Evolutionary conservation across 2,329 filamentous ascomycete species (phyloP), one percentile per base, ranked within the genome.

Genomic region (Pestalotiopsis sp.): DNA sequence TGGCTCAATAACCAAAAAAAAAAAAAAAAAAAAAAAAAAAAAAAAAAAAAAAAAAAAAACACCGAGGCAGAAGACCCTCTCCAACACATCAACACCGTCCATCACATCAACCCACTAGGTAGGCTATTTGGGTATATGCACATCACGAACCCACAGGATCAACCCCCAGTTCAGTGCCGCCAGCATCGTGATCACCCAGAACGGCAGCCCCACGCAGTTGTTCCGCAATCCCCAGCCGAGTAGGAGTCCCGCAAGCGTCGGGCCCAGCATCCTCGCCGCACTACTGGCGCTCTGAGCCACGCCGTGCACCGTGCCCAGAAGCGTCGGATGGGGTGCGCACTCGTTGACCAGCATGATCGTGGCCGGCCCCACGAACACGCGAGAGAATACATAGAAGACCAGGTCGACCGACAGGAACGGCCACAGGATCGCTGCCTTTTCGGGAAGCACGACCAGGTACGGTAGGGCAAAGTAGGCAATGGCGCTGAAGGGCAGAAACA

Each of bases 261-360:
- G 61, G 2, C 61, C 61, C 10, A 64, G 38, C 39, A 55, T 52
- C 22, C 61, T 14, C 20, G 61, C 61, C 61, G 38, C 35, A 26
- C 61, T 64, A 35, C 61, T 64, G 6, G 61, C 38, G 17, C 61
- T 64, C 38, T 64, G 61, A 13, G 39, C 61, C 61, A 64, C 44
- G 26, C 61, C 61, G 26, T 64, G 61, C n/a, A 64, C 44, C 38
- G 61, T 64, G 11, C 61, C 61, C 38, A 64, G 26, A 1, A 64
- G 39, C 7, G 39, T 64, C 9, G 61, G 61, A 20, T 64, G 61
- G 17, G 61, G 61, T 13, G 61, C 20, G 38, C 61, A 64, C 6
- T 64, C 44, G 61, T 64, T 64, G 9, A 64, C 44, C 39, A 64
- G 39, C 26, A 64, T 64, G 38, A 55, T 55, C 38, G 44, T 64